These are phyloP conservation scores for Grammothele lineata DNA, from an alignment of 768 basidiomycete genomes.

Conservation along the genomic window DNA sequence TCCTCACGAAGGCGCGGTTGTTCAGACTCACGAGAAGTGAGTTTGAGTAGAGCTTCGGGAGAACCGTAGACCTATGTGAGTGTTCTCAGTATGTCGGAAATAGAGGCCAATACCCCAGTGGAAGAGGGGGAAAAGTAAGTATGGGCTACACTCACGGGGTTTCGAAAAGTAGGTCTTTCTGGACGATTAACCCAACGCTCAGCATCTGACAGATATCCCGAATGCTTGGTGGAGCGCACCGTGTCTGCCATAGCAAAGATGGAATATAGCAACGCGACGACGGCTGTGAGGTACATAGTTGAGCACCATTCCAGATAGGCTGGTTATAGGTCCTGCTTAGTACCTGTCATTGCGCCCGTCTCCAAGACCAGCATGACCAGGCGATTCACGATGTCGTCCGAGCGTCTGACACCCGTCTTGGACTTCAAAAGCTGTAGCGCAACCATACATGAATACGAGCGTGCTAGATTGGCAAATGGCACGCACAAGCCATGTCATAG, in stretches of 20 bases:
- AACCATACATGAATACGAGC: too few relatives aligned
- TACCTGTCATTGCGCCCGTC: conserved; percentile 1
- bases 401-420: conserved; percentile 4
- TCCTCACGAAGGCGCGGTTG: conserved; percentile 6
- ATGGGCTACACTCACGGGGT: not conserved
- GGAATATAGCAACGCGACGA: conserved; percentile 2
- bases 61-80: not conserved
- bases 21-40: not conserved
- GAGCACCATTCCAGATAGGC: too few relatives aligned
- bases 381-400: conserved; percentile 4
- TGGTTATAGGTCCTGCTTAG: too few relatives aligned
- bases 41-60: conserved; percentile 4
- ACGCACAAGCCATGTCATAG: conserved; percentile 8
- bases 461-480: too few relatives aligned
- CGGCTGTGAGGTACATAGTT: not conserved
- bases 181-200: not conserved
- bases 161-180: not conserved
- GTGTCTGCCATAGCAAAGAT: not conserved
- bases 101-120: too few relatives aligned
- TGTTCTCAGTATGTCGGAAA: too few relatives aligned
- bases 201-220: too few relatives aligned
- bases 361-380: conserved; percentile 7
- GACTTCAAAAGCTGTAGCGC: not conserved
- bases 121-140: not conserved
- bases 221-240: not conserved